Evolutionary conservation across 2,329 filamentous ascomycete species (phyloP), one percentile per base, ranked within the genome.

Genomic region (Phyllachora maydis): DNA sequence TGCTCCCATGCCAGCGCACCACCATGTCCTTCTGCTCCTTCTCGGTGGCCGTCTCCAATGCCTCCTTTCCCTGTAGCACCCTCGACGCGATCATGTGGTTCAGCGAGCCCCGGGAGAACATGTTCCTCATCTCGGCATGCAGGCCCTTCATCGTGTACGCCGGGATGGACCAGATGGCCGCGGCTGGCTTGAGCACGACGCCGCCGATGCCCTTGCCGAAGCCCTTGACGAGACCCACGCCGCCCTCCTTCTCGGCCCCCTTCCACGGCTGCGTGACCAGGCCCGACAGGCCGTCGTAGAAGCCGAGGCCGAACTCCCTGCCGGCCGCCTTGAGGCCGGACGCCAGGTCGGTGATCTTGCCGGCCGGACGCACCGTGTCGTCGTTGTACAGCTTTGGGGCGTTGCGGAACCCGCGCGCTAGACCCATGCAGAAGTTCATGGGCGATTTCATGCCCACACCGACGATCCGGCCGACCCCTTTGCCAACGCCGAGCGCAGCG

Each of bases 341-440:
- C 24, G 66, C 59, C 23, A 91, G 52, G 24, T 71, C 74, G 0
- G 76, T 82, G 4, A 92, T 76, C 35, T 78, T 79, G 28, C 81
- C 74, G 1, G 64, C 53, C n/a, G 74, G 72, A 6, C 78, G 62
- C 1, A 92, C 69, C 1, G 71, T 83, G 2, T 78, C 68, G 36
- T 91, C 82, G 19, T 82, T 76, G 40, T 92, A 92, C 1, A 92
- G 52, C 34, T 66, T 72, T 0, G 83, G 82, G 5, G 77, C 73
- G 36, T 92, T 92, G 40, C 85, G 74, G 41, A 92, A 90, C 0
- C 83, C 83, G 43, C 75, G 76, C 1, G 82, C 75, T 18, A 92
- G 49, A 1, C 76, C 76, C 19, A 92, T 49, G 19, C 77, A 78
- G 32, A 92, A 74, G 41, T 91, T 79, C 59, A 88, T 73, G 0